Conservation (phyloP, 345 rosid genomes). For the Clausena lansium region DNA sequence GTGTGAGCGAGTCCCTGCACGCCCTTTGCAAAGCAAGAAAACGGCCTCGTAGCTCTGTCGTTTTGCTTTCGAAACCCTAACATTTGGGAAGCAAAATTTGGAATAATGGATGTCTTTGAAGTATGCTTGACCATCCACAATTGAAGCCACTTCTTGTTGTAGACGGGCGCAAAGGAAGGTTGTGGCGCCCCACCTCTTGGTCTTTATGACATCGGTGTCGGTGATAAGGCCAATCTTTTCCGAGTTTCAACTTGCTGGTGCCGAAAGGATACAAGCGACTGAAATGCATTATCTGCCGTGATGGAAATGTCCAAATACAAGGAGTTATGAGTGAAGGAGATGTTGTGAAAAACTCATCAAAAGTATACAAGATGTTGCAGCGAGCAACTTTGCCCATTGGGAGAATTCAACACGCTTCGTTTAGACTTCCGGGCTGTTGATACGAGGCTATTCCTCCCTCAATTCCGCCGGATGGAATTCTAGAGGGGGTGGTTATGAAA, state of each 20-base stretch:
- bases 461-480: slow-evolving; percentile 42
- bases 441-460: slow-evolving; percentile 41
- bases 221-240: slow-evolving; percentile 62
- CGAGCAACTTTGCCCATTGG: slow-evolving; percentile 44
- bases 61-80: too few relatives aligned
- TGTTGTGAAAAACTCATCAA: slow-evolving; percentile 26
- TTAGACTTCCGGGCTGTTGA: slow-evolving; percentile 56
- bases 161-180: slow-evolving; percentile 57
- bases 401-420: slow-evolving; percentile 39
- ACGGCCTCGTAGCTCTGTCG: too few relatives aligned
- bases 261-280: slow-evolving; percentile 52
- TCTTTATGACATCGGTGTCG: slow-evolving; percentile 61
- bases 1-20: too few relatives aligned
- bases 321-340: slow-evolving; percentile 45
- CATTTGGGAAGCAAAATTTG: not conserved
- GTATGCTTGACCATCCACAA: slow-evolving; percentile 9
- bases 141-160: slow-evolving; percentile 32
- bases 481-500: slow-evolving; percentile 50
- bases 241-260: slow-evolving; percentile 68
- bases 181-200: too few relatives aligned
- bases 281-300: slow-evolving; percentile 46
- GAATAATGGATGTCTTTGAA: slow-evolving; percentile 25
- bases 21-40: too few relatives aligned
- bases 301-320: slow-evolving; percentile 56
- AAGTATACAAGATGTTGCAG: slow-evolving; percentile 21